A percentile compares a stretch with the other conserved stretches of the same genome.
Conservation (phyloP, 75 land plant genomes). For the Pinus albicaulis region DNA sequence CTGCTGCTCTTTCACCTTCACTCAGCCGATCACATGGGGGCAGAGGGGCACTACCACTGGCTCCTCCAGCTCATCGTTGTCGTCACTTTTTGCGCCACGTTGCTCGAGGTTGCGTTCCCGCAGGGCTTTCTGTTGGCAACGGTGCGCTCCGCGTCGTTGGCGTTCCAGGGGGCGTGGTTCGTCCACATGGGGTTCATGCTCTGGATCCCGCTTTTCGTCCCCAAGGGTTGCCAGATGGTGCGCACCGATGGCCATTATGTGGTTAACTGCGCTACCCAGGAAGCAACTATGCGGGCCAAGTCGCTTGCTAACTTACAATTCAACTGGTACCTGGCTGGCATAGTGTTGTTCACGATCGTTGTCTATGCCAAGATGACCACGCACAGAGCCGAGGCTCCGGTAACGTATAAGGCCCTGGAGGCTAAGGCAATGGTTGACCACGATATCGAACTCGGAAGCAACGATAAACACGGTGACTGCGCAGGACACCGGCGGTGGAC, state of each 20-base stretch:
- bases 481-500: too few relatives aligned
- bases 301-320: conserved; percentile 67
- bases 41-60: conserved; percentile 83
- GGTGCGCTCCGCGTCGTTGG: conserved; percentile 34
- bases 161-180: conserved; percentile 64
- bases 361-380: conserved; percentile 10
- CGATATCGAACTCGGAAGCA: too few relatives aligned
- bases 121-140: conserved; percentile 29
- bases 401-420: too few relatives aligned
- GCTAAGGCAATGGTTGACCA: too few relatives aligned
- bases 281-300: conserved; percentile 48
- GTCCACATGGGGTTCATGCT: conserved; percentile 65
- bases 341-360: not conserved
- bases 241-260: conserved; percentile 30
- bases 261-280: conserved; percentile 33
- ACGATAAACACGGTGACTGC: too few relatives aligned
- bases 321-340: not conserved
- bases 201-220: conserved; percentile 59
- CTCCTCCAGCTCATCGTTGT: conserved; percentile 57
- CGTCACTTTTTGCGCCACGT: conserved; percentile 31
- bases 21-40: conserved; percentile 62
- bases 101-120: conserved; percentile 22
- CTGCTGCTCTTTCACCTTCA: conserved; percentile 72
- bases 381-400: too few relatives aligned
- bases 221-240: conserved; percentile 49